Evolutionary conservation across 2,329 filamentous ascomycete genomes (phyloP), one percentile per base, ranked within the genome.

Genomic region (Sporothrix pseudoabietina): DNA sequence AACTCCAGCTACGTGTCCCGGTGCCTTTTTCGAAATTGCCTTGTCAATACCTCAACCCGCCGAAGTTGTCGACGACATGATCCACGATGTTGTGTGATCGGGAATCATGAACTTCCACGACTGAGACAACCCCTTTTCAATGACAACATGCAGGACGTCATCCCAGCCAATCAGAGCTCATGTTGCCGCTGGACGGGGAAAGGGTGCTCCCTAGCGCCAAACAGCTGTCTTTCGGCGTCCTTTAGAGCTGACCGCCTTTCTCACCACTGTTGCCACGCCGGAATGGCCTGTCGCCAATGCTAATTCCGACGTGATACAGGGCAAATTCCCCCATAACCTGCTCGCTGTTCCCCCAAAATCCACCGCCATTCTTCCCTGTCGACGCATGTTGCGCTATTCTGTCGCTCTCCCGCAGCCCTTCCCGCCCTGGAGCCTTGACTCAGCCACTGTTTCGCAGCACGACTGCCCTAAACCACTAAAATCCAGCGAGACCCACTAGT

Each of bases 371-470:
- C 35, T 63, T 14, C 35, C 59, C n/a, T 26, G 30, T 35, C 30
- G 2, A 32, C 55, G 19, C 26, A 59, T 14, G 26, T 32, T 59
- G 30, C 55, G 30, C 59, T 44, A 65, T 65, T 44, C 39, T 26
- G 59, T 65, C 59, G 59, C 59, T 65, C 59, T 65, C 59, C 59
- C 59, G 59, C 59, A 14, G 59, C n/a, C 59, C 35, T 10, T 39
- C 39, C 59, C 10, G 35, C 52, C 52, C 59, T 22, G 59, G 12
- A 14, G 44, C 44, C 44, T 12, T 35, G 55, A 30, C 30, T 63
- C 59, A 44, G 59, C 59, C 59, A 65, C 59, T 65, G 35, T 44
- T 63, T 65, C 39, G 39, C 35, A 41, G n/a, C 35, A 4, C n/a
- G 7, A 12, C 10, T 19, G 8, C 39, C n/a, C 55, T 30, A 59